Evolutionary conservation across 441 rosid species (phyloP).

Genomic region (Adansonia madagascariensis): DNA sequence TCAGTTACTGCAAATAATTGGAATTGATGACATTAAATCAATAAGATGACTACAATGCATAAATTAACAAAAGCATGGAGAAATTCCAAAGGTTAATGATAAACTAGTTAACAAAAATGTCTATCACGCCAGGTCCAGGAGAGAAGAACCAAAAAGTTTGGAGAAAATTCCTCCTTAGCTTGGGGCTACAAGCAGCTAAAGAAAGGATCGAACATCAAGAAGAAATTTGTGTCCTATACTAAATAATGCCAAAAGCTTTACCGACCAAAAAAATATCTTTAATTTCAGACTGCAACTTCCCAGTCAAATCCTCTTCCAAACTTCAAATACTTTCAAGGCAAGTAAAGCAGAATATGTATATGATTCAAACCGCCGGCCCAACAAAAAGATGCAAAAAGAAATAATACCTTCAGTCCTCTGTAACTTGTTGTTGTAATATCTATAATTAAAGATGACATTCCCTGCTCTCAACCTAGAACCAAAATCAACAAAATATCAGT

Average conservation of each 20-base stretch:
- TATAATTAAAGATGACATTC: slow-evolving; percentile 92
- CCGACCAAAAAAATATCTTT: not conserved
- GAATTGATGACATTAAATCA: slow-evolving; percentile 28
- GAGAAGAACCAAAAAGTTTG: not conserved
- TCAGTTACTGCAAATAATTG: slow-evolving; percentile 81
- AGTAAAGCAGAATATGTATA: not conserved
- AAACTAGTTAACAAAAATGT: not conserved
- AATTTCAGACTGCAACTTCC: not conserved
- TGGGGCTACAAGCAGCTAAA: not conserved
- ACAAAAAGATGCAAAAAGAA: slow-evolving; percentile 6
- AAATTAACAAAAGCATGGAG: not conserved
- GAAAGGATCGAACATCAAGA: not conserved
- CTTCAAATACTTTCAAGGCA: not conserved
- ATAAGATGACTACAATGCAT: slow-evolving; percentile 21
- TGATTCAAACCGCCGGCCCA: not conserved
- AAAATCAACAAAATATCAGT: slow-evolving; percentile 30
- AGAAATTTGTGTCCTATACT: not conserved
- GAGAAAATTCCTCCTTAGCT: not conserved
- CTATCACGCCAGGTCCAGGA: slow-evolving; percentile 4
- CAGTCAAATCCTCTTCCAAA: not conserved
- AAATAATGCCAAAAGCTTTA: not conserved
- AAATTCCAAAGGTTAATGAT: not conserved
- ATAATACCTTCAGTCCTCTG: slow-evolving; percentile 92
- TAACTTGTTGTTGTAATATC: slow-evolving; percentile 86
- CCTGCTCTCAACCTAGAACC: slow-evolving; percentile 86